Evolutionary conservation across 176 grass and related monocot genomes (phyloP).

Genomic region (Lolium rigidum): DNA sequence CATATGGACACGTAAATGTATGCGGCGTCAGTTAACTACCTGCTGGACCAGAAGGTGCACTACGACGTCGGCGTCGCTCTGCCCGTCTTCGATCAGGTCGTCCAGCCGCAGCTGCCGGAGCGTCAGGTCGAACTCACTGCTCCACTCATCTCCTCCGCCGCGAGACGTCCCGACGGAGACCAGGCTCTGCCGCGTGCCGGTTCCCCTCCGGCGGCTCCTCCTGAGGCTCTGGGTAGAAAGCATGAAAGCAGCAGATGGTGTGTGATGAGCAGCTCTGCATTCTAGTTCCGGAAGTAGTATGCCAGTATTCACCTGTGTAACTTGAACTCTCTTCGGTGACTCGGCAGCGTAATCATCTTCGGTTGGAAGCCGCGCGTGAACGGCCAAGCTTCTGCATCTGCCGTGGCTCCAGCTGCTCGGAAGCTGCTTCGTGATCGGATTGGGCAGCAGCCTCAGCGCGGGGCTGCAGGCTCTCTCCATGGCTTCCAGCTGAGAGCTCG

Average conservation of each 20-base stretch:
- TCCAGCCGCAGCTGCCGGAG: constrained; percentile 62
- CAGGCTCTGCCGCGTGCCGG: constrained; percentile 47
- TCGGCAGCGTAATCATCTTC: background rate
- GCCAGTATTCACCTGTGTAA: constrained; percentile 32
- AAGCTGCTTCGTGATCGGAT: constrained; percentile 27
- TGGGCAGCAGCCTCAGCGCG: constrained; percentile 35
- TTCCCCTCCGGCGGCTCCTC: constrained; percentile 38
- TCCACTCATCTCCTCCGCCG: constrained; percentile 61
- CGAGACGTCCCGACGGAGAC: constrained; percentile 52
- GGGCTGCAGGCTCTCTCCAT: constrained; percentile 48
- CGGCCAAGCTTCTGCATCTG: constrained; percentile 19
- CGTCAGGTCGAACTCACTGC: constrained; percentile 68
- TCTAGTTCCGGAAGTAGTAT: background rate
- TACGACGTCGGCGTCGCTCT: constrained; percentile 57
- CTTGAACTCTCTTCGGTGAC: constrained; percentile 20
- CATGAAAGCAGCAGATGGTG: no score
- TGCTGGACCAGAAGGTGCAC: constrained; percentile 68
- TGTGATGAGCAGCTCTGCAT: no score
- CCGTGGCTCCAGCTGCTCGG: background rate
- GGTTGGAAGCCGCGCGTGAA: constrained; percentile 16
- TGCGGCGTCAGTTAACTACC: constrained; percentile 47
- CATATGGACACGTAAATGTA: no score
- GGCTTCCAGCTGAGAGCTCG: background rate
- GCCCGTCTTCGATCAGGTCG: constrained; percentile 61
- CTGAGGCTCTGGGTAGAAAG: constrained; percentile 31